Percentiles rank a stretch among this genome's conserved stretches.
phyloP scores from a whole-genome alignment of 352 stramenopile species.

The Phytopythium vexans region DNA sequence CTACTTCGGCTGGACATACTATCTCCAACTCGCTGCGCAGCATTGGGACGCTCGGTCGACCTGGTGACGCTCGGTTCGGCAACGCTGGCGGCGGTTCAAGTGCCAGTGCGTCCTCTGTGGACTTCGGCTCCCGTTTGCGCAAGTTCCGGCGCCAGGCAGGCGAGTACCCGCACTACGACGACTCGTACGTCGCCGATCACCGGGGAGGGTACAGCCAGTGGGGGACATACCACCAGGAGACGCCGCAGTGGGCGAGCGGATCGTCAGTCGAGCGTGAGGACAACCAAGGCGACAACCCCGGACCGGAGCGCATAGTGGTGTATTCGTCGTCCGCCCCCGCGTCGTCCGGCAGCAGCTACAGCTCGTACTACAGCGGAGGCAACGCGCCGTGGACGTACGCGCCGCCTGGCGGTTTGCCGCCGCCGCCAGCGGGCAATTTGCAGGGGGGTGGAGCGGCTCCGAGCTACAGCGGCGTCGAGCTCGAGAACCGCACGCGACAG shows the following conservation, averaged over 20 bases:
- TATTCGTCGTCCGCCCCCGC: slow-evolving; percentile 18
- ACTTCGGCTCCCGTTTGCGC: background rate
- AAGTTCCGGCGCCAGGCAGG: slow-evolving; percentile 15
- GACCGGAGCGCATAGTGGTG: slow-evolving; percentile 30
- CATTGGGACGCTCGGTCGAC: slow-evolving; percentile 1
- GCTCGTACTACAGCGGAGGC: slow-evolving; percentile 3
- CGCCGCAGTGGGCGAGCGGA: slow-evolving; percentile 14
- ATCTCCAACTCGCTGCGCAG: slow-evolving; percentile 8
- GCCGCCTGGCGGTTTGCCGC: slow-evolving; percentile 1
- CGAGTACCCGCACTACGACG: slow-evolving; percentile 11
- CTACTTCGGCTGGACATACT: slow-evolving; percentile 1
- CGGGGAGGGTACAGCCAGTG: slow-evolving; percentile 18
- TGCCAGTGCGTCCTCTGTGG: background rate
- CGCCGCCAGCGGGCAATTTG: background rate
- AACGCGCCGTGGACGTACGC: slow-evolving; percentile 3
- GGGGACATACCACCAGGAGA: slow-evolving; percentile 18
- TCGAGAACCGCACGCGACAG: slow-evolving; percentile 8
- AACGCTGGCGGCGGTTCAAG: background rate
- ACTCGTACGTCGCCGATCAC: slow-evolving; percentile 10
- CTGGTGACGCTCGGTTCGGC: background rate
- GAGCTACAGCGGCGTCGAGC: background rate
- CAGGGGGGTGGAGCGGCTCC: too few species aligned
- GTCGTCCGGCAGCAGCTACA: slow-evolving; percentile 2
- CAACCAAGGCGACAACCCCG: slow-evolving; percentile 13
- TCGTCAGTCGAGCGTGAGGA: slow-evolving; percentile 16